Evolutionary conservation across 2,329 filamentous ascomycete genomes (phyloP).

Genomic region (Stylonectria norvegica): DNA sequence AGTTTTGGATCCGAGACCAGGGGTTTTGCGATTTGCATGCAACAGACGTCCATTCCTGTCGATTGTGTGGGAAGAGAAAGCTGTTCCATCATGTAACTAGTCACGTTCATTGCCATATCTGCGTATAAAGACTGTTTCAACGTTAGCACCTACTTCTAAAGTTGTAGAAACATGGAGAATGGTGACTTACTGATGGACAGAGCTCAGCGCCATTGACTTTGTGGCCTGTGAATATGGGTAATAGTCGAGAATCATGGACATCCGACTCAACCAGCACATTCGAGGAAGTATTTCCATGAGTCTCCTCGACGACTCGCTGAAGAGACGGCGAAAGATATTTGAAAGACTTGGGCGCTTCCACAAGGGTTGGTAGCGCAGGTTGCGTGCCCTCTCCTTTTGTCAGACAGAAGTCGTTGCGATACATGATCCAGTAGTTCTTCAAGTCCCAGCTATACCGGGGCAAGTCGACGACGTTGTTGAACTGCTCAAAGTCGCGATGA

Average conservation of each 20-base stretch:
- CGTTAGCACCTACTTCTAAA: conserved; percentile 1
- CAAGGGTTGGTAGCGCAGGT: too few species aligned
- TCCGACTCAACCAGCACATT: conserved; percentile 16
- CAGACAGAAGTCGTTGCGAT: conserved; percentile 67
- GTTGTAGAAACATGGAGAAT: not conserved
- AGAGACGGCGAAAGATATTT: conserved; percentile 20
- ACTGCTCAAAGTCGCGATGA: conserved; percentile 47
- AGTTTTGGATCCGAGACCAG: conserved; percentile 14
- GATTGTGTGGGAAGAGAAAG: conserved; percentile 4
- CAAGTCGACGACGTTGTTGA: conserved; percentile 53
- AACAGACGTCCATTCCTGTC: conserved; percentile 17
- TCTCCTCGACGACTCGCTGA: conserved; percentile 18
- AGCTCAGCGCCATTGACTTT: conserved; percentile 18
- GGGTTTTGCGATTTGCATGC: conserved; percentile 19
- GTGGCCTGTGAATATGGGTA: conserved; percentile 17
- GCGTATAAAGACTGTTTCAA: conserved; percentile 15
- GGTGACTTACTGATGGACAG: conserved; percentile 33
- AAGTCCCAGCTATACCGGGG: conserved; percentile 70
- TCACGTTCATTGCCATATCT: conserved; percentile 13
- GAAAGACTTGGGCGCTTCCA: not conserved
- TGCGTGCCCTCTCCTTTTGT: conserved; percentile 53
- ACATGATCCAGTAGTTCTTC: conserved; percentile 67
- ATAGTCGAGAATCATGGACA: conserved; percentile 12
- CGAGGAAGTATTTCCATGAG: conserved; percentile 6
- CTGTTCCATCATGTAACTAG: conserved; percentile 16